These are phyloP conservation scores for Cicer judaicum DNA, from an alignment of 306 rosid species.

Conservation along the genomic window DNA sequence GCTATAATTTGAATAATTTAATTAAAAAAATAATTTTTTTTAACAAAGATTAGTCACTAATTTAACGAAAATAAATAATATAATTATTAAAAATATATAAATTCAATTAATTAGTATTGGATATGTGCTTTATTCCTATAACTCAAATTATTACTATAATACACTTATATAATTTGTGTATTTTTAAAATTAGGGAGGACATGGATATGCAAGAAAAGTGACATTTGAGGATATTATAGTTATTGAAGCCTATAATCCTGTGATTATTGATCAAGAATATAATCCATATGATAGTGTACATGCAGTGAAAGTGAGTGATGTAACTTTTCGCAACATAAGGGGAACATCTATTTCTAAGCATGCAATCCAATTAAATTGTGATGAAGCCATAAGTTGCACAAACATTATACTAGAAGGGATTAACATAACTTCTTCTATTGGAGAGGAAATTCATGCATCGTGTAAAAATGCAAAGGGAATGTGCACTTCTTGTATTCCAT, in stretches of 20 bases:
- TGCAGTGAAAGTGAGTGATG: slow-evolving; percentile 46
- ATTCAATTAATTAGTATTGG: not conserved
- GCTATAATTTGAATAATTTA: not conserved
- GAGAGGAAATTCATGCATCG: slow-evolving; percentile 15
- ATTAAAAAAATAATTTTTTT: not conserved
- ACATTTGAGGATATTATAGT: slow-evolving; percentile 49
- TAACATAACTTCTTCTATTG: slow-evolving; percentile 20
- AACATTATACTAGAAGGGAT: slow-evolving; percentile 42
- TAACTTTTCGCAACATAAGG: slow-evolving; percentile 42
- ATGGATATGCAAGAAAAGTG: slow-evolving; percentile 55
- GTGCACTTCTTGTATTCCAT: slow-evolving; percentile 29
- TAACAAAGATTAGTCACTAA: too few relatives aligned
- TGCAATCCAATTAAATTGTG: slow-evolving; percentile 45
- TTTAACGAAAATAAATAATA: too few relatives aligned
- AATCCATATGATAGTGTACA: not conserved
- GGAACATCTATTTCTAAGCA: slow-evolving; percentile 47
- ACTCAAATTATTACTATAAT: not conserved
- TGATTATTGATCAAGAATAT: slow-evolving; percentile 53
- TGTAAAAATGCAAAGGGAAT: slow-evolving; percentile 19
- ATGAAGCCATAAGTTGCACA: slow-evolving; percentile 16
- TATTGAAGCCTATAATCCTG: slow-evolving; percentile 31
- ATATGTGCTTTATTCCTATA: not conserved
- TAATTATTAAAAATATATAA: too few relatives aligned
- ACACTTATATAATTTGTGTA: not conserved
- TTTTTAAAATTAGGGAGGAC: slow-evolving; percentile 48